Percentiles rank a stretch among this genome's conserved stretches.
phyloP scores from a whole-genome alignment of 148 eudicot genomes.

The Hydrangea macrophylla region DNA sequence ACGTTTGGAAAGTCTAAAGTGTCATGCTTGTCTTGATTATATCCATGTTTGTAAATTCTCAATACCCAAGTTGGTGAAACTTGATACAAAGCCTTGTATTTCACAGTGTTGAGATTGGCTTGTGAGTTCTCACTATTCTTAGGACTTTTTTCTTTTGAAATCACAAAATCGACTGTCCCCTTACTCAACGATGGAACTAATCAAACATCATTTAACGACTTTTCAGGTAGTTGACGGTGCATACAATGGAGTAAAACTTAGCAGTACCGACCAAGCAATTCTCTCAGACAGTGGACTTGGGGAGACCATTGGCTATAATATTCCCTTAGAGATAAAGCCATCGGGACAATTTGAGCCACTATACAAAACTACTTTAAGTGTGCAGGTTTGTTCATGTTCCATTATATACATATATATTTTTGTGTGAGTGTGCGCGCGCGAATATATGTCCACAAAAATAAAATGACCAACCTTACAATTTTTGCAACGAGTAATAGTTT shows the following conservation, averaged over 20 bases:
- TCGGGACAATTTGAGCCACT: constrained; percentile 96
- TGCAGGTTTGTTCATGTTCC: constrained; percentile 56
- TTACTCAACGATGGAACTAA: neutral
- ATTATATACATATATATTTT: too few relatives aligned
- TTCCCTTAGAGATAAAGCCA: constrained; percentile 87
- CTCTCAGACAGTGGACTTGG: constrained; percentile 62
- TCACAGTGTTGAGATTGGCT: neutral
- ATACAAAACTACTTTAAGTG: constrained; percentile 74
- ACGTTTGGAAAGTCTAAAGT: neutral
- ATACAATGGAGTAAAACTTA: constrained; percentile 81
- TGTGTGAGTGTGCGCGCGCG: too few relatives aligned
- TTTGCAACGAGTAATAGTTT: constrained; percentile 4
- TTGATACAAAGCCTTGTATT: neutral
- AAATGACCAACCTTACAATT: neutral
- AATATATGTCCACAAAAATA: neutral
- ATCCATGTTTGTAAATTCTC: neutral
- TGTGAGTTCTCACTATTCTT: neutral
- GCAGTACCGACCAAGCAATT: constrained; percentile 66
- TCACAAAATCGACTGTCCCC: neutral
- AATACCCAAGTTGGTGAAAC: neutral
- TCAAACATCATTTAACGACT: neutral
- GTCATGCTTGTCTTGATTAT: neutral
- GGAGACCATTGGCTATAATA: constrained; percentile 55
- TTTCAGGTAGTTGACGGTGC: constrained; percentile 79
- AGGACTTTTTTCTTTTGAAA: neutral